phyloP scores from a whole-genome alignment of 1,284 basidiomycete genomes.

The Naganishia sp. region DNA sequence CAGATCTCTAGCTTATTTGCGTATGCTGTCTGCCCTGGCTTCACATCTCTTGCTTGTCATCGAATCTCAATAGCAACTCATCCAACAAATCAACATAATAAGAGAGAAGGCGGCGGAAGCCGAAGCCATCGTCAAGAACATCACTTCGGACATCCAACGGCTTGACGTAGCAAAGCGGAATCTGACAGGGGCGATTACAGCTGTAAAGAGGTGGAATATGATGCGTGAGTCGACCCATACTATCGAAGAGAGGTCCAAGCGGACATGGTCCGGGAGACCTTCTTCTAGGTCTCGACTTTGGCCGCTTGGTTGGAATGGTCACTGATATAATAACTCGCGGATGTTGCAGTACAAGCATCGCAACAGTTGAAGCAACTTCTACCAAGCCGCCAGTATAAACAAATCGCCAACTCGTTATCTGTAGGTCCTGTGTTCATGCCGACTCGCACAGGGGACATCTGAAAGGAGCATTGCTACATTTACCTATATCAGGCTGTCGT shows the following conservation, averaged over 20 bases:
- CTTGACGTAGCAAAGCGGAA: slow-evolving; percentile 95
- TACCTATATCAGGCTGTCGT: slow-evolving; percentile 69
- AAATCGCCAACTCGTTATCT: slow-evolving; percentile 74
- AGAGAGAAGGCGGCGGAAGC: slow-evolving; percentile 93
- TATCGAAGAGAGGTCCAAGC: too few species aligned
- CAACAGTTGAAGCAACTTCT: slow-evolving; percentile 21
- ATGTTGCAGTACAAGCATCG: slow-evolving; percentile 20
- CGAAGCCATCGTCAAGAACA: slow-evolving; percentile 90
- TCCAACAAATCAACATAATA: slow-evolving; percentile 90
- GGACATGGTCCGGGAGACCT: too few species aligned
- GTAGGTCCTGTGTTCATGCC: slow-evolving; percentile 55
- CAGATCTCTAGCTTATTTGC: background rate
- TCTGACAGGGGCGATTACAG: slow-evolving; percentile 83
- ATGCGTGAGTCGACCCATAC: slow-evolving; percentile 51
- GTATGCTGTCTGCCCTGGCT: background rate
- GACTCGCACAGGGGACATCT: too few species aligned
- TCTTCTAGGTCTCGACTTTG: background rate
- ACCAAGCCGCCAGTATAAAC: slow-evolving; percentile 65
- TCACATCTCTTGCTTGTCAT: background rate
- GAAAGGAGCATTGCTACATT: background rate
- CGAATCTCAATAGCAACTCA: slow-evolving; percentile 69
- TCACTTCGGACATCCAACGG: slow-evolving; percentile 94
- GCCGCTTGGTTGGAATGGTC: background rate
- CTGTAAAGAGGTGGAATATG: slow-evolving; percentile 88
- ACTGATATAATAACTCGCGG: too few species aligned